Percentiles rank a stretch among this genome's conserved stretches.
phyloP scores from a whole-genome alignment of 1,139 yeast species.

The Pichiaceae sp. region DNA sequence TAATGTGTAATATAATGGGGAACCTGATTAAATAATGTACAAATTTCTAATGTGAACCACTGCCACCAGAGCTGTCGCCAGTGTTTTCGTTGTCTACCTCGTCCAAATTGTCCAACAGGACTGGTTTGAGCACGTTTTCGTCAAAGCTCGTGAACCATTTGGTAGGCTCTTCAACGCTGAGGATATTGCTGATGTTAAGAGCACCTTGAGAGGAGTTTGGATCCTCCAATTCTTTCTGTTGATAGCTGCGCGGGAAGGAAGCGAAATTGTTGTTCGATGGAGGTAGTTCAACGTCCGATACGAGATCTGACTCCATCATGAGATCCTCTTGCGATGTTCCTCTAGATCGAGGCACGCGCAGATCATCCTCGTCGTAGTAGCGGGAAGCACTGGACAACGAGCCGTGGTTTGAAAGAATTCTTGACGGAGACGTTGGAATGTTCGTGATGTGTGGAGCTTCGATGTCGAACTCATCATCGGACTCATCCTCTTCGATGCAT shows the following conservation, averaged over 20 bases:
- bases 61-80: neutral
- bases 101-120: constrained; percentile 53
- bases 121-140: constrained; percentile 94
- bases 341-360: constrained; percentile 10
- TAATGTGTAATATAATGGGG: constrained; percentile 6
- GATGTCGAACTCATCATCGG: constrained; percentile 93
- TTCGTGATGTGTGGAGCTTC: constrained; percentile 53
- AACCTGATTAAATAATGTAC: constrained; percentile 13
- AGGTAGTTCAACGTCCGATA: constrained; percentile 30
- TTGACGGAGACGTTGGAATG: constrained; percentile 2
- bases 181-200: constrained; percentile 24
- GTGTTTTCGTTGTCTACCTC: neutral
- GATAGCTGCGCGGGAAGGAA: constrained; percentile 9
- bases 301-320: constrained; percentile 15
- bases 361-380: constrained; percentile 12
- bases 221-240: constrained; percentile 5
- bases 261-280: constrained; percentile 17
- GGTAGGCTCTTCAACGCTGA: constrained; percentile 68
- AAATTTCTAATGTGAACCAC: neutral
- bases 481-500: constrained; percentile 69
- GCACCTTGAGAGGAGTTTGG: constrained; percentile 4
- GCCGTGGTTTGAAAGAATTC: neutral
- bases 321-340: constrained; percentile 28
- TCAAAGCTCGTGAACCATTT: constrained; percentile 92
- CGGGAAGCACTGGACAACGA: constrained; percentile 5